Evolutionary conservation across 768 basidiomycete genomes (phyloP).

Genomic region (Serendipita sp.): DNA sequence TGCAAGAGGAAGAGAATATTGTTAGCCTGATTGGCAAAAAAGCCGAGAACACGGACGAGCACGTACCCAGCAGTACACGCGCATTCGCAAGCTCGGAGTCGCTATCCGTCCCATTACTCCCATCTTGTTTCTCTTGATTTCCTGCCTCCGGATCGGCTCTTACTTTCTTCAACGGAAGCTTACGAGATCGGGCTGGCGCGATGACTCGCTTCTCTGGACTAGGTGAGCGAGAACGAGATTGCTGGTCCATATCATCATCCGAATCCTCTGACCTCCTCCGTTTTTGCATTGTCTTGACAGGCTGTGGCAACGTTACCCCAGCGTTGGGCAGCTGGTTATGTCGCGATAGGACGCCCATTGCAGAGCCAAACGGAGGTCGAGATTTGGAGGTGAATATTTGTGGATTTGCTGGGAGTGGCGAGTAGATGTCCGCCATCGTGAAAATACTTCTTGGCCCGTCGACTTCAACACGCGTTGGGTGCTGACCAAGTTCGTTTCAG

Average conservation of each 20-base stretch:
- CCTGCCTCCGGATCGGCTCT: slow-evolving; percentile 22
- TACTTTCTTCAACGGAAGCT: background rate
- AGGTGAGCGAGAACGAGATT: background rate
- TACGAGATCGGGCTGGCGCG: background rate
- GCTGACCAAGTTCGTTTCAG: background rate
- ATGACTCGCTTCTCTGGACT: background rate
- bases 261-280: background rate
- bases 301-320: background rate
- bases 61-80: slow-evolving; percentile 64
- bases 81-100: slow-evolving; percentile 52
- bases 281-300: background rate
- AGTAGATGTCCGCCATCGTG: slow-evolving; percentile 5
- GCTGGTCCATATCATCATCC: slow-evolving; percentile 1
- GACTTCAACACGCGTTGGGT: background rate
- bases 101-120: slow-evolving; percentile 24
- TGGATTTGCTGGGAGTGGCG: background rate
- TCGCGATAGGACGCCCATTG: background rate
- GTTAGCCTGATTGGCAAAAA: slow-evolving; percentile 11
- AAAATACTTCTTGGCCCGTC: background rate
- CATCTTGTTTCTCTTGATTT: slow-evolving; percentile 33
- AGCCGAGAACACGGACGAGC: background rate
- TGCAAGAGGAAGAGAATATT: slow-evolving; percentile 20
- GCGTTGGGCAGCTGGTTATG: background rate
- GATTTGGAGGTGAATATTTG: slow-evolving; percentile 2
- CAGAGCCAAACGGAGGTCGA: background rate